Conservation (phyloP, 2,329 filamentous ascomycete genomes). For the Arthrocladium fulminans region DNA sequence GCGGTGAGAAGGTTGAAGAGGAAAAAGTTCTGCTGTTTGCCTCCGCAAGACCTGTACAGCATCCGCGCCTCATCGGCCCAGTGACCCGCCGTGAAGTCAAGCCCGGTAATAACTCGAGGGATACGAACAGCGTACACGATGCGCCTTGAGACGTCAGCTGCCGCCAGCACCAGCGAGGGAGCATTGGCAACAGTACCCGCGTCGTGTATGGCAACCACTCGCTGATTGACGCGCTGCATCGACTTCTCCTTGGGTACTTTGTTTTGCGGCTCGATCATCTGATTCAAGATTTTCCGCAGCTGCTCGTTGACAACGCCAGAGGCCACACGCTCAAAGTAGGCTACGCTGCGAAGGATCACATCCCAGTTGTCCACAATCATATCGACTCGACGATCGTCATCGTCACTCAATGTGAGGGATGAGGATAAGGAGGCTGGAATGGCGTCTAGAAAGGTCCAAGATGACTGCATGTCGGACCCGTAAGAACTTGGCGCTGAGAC, state of each 20-base stretch:
- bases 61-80: conserved; percentile 54
- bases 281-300: conserved; percentile 41
- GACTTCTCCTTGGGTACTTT: conserved; percentile 39
- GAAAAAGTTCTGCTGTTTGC: conserved; percentile 51
- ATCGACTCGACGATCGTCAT: conserved; percentile 44
- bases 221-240: conserved; percentile 41
- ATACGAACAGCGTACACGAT: conserved; percentile 48
- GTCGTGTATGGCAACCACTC: conserved; percentile 24
- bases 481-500: conserved; percentile 18
- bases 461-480: conserved; percentile 21
- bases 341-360: conserved; percentile 48
- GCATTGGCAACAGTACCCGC: conserved; percentile 33
- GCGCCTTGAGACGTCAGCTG: conserved; percentile 36
- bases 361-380: conserved; percentile 51
- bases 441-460: conserved; percentile 22
- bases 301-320: conserved; percentile 44
- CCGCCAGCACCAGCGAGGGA: conserved; percentile 41
- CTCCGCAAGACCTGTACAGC: conserved; percentile 46
- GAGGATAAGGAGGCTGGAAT: conserved; percentile 21
- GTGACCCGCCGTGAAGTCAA: conserved; percentile 48
- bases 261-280: conserved; percentile 24
- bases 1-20: conserved; percentile 51
- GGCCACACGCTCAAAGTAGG: conserved; percentile 44
- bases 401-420: conserved; percentile 10
- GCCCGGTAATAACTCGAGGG: conserved; percentile 48